Base-by-base conservation (phyloP, 495 filamentous ascomycete genomes). In the Geoglossum glabrum region DNA sequence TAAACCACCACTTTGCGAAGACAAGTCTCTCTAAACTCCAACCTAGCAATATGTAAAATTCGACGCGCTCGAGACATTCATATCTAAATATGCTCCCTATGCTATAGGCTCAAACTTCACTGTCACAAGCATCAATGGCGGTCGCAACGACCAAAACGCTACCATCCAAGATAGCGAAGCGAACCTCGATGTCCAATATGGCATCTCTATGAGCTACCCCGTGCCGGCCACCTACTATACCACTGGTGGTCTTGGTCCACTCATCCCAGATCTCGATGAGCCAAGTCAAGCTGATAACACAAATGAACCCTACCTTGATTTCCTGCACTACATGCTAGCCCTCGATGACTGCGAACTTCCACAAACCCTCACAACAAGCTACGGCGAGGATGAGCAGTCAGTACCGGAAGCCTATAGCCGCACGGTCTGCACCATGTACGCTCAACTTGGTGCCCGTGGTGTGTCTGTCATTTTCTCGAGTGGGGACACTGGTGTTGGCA, bases 351-450 rank as follows among this genome's bases (percentile, higher is more conserved):
- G 70, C 0, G 71, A 80, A 8, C 73, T 94, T 10, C 87, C 87
- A 0, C 79, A 84, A 59, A 79, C 85, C 13, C 77, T 94, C 59
- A 82, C 84, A 36, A 87, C 80, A 46, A 87, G 82, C 0, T 94
- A 92, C 65, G 85, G 85, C 43, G 86, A 90, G 61, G 78, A 88
- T 50, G 87, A 94, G 65, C 66, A 90, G 70, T 84, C 79, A 4
- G 76, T 92, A 0, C 85, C 86, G 0, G 64, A 72, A 34, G 66
- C 73, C 0, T 93, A 88, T 62, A 80, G 84, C 45, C 69, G 71
- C 46, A 75, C 72, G 40, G 83, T 87, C 4, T 92, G 87, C 72
- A 79, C 83, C 65, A 65, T 82, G 40, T 80, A 77, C 66, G 76
- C 77, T 46, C 77, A 86, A 66, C 78, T 92, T 17, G 86, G 85